Percentiles rank a stretch among this genome's conserved stretches.
Conservation (phyloP, 768 basidiomycete species). For the Trichaptum fuscoviolaceum region DNA sequence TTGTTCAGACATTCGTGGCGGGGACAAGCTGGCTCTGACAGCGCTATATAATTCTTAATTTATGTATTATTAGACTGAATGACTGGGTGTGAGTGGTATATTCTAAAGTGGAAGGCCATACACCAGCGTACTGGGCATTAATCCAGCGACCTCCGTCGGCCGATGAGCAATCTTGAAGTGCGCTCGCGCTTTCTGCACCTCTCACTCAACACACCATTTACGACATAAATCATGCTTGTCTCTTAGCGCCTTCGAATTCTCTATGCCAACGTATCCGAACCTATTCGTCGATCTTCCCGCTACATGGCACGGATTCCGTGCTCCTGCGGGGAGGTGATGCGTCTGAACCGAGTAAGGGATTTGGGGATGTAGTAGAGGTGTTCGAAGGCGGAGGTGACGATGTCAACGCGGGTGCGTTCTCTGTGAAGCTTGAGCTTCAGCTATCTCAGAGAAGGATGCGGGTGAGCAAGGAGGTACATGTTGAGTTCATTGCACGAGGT, state of each 20-base stretch:
- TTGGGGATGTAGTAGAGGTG: background rate
- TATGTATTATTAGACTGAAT: no score
- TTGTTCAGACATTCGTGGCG: no score
- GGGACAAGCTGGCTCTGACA: no score
- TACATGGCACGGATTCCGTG: conserved; percentile 22
- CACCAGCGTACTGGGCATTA: conserved; percentile 70
- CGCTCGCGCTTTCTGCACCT: conserved; percentile 45
- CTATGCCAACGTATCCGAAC: conserved; percentile 56
- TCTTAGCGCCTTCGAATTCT: conserved; percentile 53
- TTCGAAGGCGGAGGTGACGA: background rate
- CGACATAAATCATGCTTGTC: conserved; percentile 63
- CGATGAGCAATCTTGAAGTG: background rate
- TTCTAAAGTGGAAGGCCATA: conserved; percentile 60
- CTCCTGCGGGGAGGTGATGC: background rate
- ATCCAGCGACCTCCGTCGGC: conserved; percentile 40
- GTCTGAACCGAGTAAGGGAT: background rate
- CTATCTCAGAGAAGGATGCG: background rate
- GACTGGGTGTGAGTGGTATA: no score
- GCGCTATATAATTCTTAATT: no score
- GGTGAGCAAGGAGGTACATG: background rate
- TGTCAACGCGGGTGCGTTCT: background rate
- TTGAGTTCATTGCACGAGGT: background rate
- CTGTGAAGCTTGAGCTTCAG: background rate
- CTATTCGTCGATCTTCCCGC: conserved; percentile 44
- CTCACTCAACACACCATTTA: conserved; percentile 37